Base-by-base conservation (phyloP, 345 rosid genomes). In the Acer campestre region DNA sequence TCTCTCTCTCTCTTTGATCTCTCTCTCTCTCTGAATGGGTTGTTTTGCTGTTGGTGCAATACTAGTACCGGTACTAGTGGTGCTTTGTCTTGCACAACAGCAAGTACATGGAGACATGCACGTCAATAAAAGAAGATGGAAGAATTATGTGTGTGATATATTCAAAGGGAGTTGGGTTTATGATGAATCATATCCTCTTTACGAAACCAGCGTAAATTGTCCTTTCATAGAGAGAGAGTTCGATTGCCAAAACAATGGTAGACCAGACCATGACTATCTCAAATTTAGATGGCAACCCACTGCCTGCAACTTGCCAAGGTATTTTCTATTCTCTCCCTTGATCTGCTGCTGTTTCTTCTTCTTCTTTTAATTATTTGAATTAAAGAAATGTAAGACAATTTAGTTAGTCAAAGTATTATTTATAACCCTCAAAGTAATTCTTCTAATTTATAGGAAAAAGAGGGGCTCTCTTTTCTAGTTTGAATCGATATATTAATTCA, bases 231-330 rank as follows among this genome's bases (percentile, higher is more conserved):
- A 85, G 77, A 79, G 46, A 78, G 76, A 83, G 69, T 93, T 93
- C 72, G 83, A 91, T 75, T 93, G 94, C 84, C 84, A 74, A 20
- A 27, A 22, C 40, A 89, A 86, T 22, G 90, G 94, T 23, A 86
- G 93, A 42, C 90, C 88, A 3, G 96, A 93, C 84, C 70, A 9
- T 12, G 73, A 62, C 14, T 90, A 93, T 77, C 94, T 93, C 67
- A 85, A 82, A 63, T 93, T 85, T 61, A 78, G 90, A 53, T 93
- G 98, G 98, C 87, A 90, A 66, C 96, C 93, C 13, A 46, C 23
- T 44, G 71, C 73, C 59, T 90, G 94, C 79, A 76, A 78, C 76
- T 70, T 91, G 63, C 86, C 90, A 18, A 84, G 93, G 98, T 93
- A 53, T 40, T 3, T 40, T 3, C 66, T 23, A 31, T 17, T 56